Percentiles rank a stretch among this genome's conserved stretches.
Conservation (phyloP, 2,329 filamentous ascomycete genomes). For the Apiospora koreana region DNA sequence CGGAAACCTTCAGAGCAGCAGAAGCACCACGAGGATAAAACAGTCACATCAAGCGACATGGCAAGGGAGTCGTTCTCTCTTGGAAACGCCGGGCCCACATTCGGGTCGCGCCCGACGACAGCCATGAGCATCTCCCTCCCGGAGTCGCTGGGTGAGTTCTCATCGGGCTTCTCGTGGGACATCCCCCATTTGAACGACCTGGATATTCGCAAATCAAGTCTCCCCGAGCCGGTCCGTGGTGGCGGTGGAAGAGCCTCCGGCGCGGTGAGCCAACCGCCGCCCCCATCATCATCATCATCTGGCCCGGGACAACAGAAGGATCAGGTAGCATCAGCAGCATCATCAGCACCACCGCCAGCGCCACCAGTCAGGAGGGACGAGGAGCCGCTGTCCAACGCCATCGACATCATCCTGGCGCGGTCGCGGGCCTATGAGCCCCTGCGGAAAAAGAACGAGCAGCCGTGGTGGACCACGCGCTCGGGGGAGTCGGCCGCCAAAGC, state of each 20-base stretch:
- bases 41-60: background rate
- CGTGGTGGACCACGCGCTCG: background rate
- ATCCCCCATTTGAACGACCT: background rate
- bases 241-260: background rate
- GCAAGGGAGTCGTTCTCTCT: background rate
- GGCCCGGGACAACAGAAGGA: background rate
- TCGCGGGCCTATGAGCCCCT: background rate
- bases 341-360: no score
- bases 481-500: background rate
- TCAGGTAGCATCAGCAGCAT: background rate
- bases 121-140: background rate
- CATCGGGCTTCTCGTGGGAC: background rate
- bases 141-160: background rate
- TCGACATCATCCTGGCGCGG: conserved; percentile 2
- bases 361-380: background rate
- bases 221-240: background rate
- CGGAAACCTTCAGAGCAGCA: background rate
- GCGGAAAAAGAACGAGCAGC: background rate
- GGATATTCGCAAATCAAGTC: background rate
- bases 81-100: background rate
- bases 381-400: background rate
- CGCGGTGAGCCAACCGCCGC: background rate
- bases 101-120: background rate
- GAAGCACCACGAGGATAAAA: background rate
- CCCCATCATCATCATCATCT: background rate